Evolutionary conservation across 1,139 yeast genomes (phyloP), one percentile per base, ranked within the genome.

Genomic region (Taphrina sp.): DNA sequence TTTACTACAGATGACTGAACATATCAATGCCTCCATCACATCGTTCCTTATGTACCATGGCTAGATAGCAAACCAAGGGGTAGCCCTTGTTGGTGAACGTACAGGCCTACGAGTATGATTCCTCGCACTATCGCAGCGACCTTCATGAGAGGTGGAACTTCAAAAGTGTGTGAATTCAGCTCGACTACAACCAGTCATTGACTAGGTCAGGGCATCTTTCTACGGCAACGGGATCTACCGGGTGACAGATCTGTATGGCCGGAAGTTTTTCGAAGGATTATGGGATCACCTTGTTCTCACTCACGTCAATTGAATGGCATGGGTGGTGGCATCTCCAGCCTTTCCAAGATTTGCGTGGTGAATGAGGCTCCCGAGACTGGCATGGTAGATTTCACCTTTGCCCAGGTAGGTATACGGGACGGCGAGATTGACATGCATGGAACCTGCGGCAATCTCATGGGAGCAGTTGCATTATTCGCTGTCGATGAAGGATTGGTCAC

Each of bases 261-360:
- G 35, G 45, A 41, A 14, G 16, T 41, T n/a, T 41, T 41, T 19
- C 17, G 17, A 23, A 26, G 45, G 29, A 41, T 41, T 29, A 41
- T 41, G 45, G 45, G 45, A 2, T 41, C 45, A n/a, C 45, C 45
- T 20, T 41, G 45, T 19, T 12, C 45, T 14, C 22, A 41, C 23
- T 10, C 17, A 8, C 33, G 45, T 10, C 45, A 41, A n/a, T 28
- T 41, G 33, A 41, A 41, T 17, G 45, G 45, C 14, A 41, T 41
- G 45, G 45, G 45, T n/a, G 45, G 45, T n/a, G 45, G 45, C 12
- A 24, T 26, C 19, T 41, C 45, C 16, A 41, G 45, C 5, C 23
- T 41, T 7, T 41, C 45, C 8, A 41, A 41, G 45, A 26, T 41
- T n/a, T 41, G 45, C 16, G 14, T 41, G 23, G 34, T 41, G 0